phyloP scores from a whole-genome alignment of 306 rosid species.

The Carpinus viminea region DNA sequence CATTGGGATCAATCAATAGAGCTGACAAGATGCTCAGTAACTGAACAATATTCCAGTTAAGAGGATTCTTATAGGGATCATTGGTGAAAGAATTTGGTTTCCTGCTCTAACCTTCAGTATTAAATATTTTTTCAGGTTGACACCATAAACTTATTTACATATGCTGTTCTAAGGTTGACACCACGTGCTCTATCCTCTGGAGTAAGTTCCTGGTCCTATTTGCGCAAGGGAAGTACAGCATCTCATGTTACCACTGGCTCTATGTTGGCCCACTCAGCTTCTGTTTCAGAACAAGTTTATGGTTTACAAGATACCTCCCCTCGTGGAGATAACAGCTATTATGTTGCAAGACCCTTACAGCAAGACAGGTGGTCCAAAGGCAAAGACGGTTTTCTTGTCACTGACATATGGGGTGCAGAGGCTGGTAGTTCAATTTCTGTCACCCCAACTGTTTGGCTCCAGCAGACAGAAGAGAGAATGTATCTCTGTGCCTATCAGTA shows the following conservation, averaged over 20 bases:
- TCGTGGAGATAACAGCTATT: slow-evolving; percentile 45
- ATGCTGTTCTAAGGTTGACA: slow-evolving; percentile 91
- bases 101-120: slow-evolving; percentile 6
- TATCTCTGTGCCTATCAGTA: slow-evolving; percentile 85
- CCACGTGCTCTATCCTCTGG: slow-evolving; percentile 83
- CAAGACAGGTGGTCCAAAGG: slow-evolving; percentile 90
- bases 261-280: slow-evolving; percentile 44
- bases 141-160: slow-evolving; percentile 82
- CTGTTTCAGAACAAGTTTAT: slow-evolving; percentile 55
- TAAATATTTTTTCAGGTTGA: slow-evolving; percentile 67
- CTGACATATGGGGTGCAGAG: slow-evolving; percentile 94
- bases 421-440: slow-evolving; percentile 53
- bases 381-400: slow-evolving; percentile 85
- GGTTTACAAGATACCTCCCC: slow-evolving; percentile 44
- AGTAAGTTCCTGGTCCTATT: slow-evolving; percentile 86
- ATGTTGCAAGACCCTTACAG: slow-evolving; percentile 73
- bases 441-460: slow-evolving; percentile 77
- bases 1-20: neutral
- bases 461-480: slow-evolving; percentile 78
- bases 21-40: slow-evolving; percentile 23
- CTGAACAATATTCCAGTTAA: neutral
- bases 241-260: slow-evolving; percentile 49
- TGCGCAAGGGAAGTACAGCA: slow-evolving; percentile 68
- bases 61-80: slow-evolving; percentile 1
- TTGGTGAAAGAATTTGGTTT: neutral